Percentiles rank a stretch among this genome's conserved stretches.
Conservation (phyloP, 2,329 filamentous ascomycete species). For the Xylaria hypoxylon region DNA sequence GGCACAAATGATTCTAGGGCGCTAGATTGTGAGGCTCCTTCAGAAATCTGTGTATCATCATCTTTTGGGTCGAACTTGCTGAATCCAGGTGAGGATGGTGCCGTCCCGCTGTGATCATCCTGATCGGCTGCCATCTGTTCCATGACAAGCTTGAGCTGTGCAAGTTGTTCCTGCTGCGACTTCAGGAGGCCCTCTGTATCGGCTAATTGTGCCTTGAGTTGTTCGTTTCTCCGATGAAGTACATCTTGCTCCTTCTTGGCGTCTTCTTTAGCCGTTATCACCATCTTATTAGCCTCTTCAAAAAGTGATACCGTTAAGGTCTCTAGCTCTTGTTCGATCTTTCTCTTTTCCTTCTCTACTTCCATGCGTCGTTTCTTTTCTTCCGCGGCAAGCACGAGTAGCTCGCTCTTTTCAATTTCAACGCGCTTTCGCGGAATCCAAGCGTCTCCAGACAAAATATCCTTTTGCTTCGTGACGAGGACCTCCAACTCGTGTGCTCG, state of each 20-base stretch:
- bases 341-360: slow-evolving; percentile 82
- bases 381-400: slow-evolving; percentile 70
- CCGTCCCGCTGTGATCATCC: slow-evolving; percentile 79
- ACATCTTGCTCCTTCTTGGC: slow-evolving; percentile 86
- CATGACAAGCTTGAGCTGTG: slow-evolving; percentile 92
- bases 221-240: slow-evolving; percentile 85
- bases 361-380: slow-evolving; percentile 74
- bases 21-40: slow-evolving; percentile 53
- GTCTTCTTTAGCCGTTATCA: slow-evolving; percentile 89
- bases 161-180: slow-evolving; percentile 92
- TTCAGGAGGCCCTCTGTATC: slow-evolving; percentile 88
- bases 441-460: slow-evolving; percentile 78
- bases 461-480: slow-evolving; percentile 73
- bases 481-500: slow-evolving; percentile 76
- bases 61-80: slow-evolving; percentile 73
- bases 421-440: slow-evolving; percentile 79
- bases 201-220: slow-evolving; percentile 83
- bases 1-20: slow-evolving; percentile 61
- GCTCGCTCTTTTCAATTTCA: slow-evolving; percentile 75
- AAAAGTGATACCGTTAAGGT: slow-evolving; percentile 92
- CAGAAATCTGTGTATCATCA: slow-evolving; percentile 55
- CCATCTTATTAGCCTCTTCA: slow-evolving; percentile 98
- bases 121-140: slow-evolving; percentile 82
- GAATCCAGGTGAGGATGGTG: slow-evolving; percentile 83
- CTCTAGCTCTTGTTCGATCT: slow-evolving; percentile 92